Conservation (phyloP, 768 basidiomycete species). For the Podaxis sp. region DNA sequence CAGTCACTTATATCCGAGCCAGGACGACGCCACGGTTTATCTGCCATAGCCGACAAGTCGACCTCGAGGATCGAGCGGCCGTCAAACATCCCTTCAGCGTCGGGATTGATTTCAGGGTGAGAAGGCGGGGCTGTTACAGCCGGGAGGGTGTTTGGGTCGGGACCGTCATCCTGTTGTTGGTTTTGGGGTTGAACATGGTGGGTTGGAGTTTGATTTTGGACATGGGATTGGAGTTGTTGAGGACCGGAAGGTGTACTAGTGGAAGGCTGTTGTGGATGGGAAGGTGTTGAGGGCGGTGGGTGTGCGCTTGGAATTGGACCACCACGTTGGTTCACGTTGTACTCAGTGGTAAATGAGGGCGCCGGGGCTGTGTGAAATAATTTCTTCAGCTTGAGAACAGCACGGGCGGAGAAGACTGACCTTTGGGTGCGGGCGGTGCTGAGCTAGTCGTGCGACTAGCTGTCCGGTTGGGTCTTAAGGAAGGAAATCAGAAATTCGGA, state of each 20-base stretch:
- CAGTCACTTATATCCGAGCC: constrained; percentile 95
- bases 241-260: constrained; percentile 7
- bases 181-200: constrained; percentile 13
- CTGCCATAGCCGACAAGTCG: constrained; percentile 69
- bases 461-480: constrained; percentile 3
- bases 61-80: constrained; percentile 83
- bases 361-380: constrained; percentile 38
- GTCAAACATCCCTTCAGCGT: constrained; percentile 62
- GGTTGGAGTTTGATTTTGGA: constrained; percentile 7
- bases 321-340: constrained; percentile 70
- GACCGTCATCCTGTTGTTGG: constrained; percentile 42
- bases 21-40: constrained; percentile 90
- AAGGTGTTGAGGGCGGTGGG: constrained; percentile 18
- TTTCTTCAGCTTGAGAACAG: constrained; percentile 12
- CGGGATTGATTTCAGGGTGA: constrained; percentile 76
- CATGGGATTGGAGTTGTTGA: constrained; percentile 20
- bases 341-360: constrained; percentile 77
- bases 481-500: neutral
- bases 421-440: constrained; percentile 20
- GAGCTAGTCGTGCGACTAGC: constrained; percentile 17
- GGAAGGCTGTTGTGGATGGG: constrained; percentile 6
- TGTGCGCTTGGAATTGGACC: constrained; percentile 33
- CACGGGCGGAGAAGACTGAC: constrained; percentile 4
- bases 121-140: constrained; percentile 72
- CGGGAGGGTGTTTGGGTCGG: constrained; percentile 67